Conservation (phyloP, 371 early-diverging fungal species). For the Mortierella sp. region DNA sequence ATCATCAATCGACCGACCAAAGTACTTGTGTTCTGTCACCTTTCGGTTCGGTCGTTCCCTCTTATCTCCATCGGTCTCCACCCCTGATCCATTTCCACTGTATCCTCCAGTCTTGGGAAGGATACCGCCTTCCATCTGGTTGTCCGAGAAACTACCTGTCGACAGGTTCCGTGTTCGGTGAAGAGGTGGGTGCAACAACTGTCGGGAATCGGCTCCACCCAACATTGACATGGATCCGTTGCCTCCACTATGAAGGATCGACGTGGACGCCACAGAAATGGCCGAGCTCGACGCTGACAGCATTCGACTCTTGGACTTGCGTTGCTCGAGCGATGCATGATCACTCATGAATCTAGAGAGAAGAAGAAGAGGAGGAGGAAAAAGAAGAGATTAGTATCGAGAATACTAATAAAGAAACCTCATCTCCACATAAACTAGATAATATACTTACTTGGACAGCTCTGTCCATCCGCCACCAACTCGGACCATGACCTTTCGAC, state of each 20-base stretch:
- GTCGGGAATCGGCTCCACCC: constrained; percentile 23
- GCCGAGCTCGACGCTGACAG: constrained; percentile 46
- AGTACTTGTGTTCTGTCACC: constrained; percentile 36
- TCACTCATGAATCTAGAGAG: constrained; percentile 43
- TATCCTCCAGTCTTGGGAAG: neutral
- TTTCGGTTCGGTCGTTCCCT: constrained; percentile 12
- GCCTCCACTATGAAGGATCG: constrained; percentile 33
- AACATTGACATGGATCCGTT: constrained; percentile 26
- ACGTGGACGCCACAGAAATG: constrained; percentile 21
- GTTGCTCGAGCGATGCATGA: constrained; percentile 47
- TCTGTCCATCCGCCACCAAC: constrained; percentile 85
- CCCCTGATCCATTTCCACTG: neutral
- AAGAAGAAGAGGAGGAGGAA: neutral
- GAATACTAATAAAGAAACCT: neutral
- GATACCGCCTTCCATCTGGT: constrained; percentile 15
- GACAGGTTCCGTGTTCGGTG: constrained; percentile 7
- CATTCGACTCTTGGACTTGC: constrained; percentile 30
- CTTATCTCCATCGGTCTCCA: neutral
- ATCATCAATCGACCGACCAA: constrained; percentile 44
- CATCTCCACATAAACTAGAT: neutral
- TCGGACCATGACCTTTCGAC: constrained; percentile 80
- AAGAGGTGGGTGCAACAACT: no score
- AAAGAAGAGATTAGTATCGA: neutral
- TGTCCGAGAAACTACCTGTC: constrained; percentile 38
- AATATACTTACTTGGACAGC: constrained; percentile 66